Evolutionary conservation across 495 filamentous ascomycete species (phyloP), one percentile per base, ranked within the genome.

Genomic region (Penicillium desertorum): DNA sequence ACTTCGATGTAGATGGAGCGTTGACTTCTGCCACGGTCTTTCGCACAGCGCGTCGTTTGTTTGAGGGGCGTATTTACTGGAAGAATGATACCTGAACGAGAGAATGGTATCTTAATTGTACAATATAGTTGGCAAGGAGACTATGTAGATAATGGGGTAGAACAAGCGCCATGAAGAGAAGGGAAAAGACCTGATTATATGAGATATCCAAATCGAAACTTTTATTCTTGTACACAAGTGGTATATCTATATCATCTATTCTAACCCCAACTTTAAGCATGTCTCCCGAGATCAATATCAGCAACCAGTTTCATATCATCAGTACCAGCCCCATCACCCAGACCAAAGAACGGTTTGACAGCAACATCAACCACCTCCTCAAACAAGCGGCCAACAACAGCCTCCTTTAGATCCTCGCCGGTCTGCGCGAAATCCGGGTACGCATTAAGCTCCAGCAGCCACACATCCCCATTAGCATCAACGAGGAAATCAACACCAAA

Each of bases 351-450:
- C 8, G 79, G 79, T 64, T 69, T 75, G 1, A 93, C 84, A 27
- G 79, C 90, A 60, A 81, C 71, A 51, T 83, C 77, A 14, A 96
- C 80, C 20, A 88, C 86, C 44, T 80, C 88, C 63, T 84, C 81
- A 79, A 92, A 92, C 54, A 98, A 74, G 29, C 87, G 88, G 5
- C 74, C 78, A 12, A 98, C 85, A 52, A 97, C 71, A 30, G 58
- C 57, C 5, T 75, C 81, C 63, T 76, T 85, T 56, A 90, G 69
- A 47, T 86, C 83, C 11, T 83, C 84, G 3, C 94, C 93, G 12
- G 91, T 96, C 82, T 97, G 93, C 65, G 71, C 83, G 64, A 97
- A 97, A 72, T 98, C 94, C 45, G 94, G 94, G 71, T 92, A 98
- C 1, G 93, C 88, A 74, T 98, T 98, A n/a, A 96, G 81, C 77